Evolutionary conservation across 2,329 filamentous ascomycete species (phyloP).

Genomic region (Plenodomus biglobosus): DNA sequence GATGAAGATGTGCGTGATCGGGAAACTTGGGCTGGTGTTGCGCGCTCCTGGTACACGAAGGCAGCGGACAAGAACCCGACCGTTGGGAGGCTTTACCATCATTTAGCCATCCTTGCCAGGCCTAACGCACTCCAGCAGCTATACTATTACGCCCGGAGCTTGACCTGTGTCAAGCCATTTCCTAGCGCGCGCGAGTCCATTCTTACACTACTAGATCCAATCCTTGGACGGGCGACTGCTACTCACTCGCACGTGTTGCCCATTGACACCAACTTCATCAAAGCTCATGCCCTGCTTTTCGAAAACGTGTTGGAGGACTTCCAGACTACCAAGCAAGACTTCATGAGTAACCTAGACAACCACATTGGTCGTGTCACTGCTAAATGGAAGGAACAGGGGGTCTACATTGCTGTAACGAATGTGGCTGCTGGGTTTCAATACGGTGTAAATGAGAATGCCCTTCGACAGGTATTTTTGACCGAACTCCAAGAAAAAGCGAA

Average conservation of each 20-base stretch:
- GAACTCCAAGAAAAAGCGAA: conserved; percentile 6
- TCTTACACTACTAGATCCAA: conserved; percentile 64
- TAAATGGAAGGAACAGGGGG: conserved; percentile 60
- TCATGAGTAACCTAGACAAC: conserved; percentile 57
- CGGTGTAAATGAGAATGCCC: conserved; percentile 49
- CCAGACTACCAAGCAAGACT: conserved; percentile 50
- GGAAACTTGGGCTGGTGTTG: conserved; percentile 80
- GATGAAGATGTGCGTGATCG: conserved; percentile 73
- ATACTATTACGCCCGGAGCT: conserved; percentile 70
- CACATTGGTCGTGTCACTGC: conserved; percentile 58
- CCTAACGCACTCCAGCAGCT: conserved; percentile 71
- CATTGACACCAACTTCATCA: conserved; percentile 64
- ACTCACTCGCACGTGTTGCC: conserved; percentile 41
- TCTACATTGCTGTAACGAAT: conserved; percentile 61
- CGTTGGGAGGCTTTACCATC: conserved; percentile 81
- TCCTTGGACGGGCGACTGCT: conserved; percentile 43
- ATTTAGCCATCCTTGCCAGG: conserved; percentile 76
- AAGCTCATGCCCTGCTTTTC: conserved; percentile 66
- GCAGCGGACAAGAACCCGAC: conserved; percentile 75
- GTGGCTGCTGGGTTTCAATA: conserved; percentile 58
- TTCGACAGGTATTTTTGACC: conserved; percentile 33
- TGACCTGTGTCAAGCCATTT: conserved; percentile 70
- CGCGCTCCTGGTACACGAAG: conserved; percentile 76
- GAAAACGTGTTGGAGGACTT: conserved; percentile 54
- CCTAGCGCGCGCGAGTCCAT: conserved; percentile 68